Evolutionary conservation across 352 stramenopile genomes (phyloP), one percentile per base, ranked within the genome.

Genomic region (Globisporangium barbulae): DNA sequence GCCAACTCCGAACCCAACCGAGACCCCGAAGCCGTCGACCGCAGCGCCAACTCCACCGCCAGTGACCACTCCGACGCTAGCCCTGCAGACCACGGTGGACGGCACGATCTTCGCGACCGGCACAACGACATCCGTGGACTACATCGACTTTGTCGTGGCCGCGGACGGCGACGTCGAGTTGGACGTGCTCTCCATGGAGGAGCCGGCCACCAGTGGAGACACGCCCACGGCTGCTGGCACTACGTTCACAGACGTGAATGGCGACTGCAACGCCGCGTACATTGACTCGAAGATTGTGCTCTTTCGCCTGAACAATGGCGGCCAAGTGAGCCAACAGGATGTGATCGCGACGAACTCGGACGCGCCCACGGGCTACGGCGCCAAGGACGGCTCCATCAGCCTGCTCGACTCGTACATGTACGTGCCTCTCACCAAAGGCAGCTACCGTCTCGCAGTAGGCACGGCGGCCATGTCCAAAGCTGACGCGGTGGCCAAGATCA

Each of bases 181-280:
- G 0, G 81, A 90, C 53, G 79, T 92, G 21, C 61, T 92, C 19
- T 89, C 81, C 0, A 85, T 89, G 69, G 81, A 92, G 53, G 59
- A 71, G 5, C 42, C 42, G 7, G 61, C 13, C 28, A 19, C 10
- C 6, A 69, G 56, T 21, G 72, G 67, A 0, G 25, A 35, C 19
- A 55, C 52, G 6, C 9, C 52, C 19, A 30, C 45, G n/a, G 5
- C 45, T 7, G 45, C 45, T 25, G 21, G n/a, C n/a, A 52, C 21
- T 10, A 67, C 39, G 17, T 92, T 72, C 41, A 65, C 78, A 4
- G 81, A 92, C 63, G 70, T 92, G 19, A 90, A 92, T 49, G 61
- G 59, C 9, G 81, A 92, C 67, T 92, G 83, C 71, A 92, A 85
- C 47, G 79, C 83, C 28, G 74, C 72, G 9, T 87, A 81, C 55